Evolutionary conservation across 164 flowering plant species (phyloP), one percentile per base, ranked within the genome.

Genomic region (Akebia trifoliata): DNA sequence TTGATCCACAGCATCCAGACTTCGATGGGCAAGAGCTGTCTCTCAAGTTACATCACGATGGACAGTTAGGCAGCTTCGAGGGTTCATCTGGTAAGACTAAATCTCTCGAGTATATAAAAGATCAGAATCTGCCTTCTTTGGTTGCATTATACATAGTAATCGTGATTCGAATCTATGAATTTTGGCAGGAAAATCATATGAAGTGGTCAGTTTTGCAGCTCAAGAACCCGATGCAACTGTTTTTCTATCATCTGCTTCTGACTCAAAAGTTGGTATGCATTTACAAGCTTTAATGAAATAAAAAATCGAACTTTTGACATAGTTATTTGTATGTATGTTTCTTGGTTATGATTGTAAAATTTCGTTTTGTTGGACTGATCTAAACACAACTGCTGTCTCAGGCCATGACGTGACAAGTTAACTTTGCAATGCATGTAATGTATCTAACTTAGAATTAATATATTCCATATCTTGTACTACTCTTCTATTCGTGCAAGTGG

Each of bases 161-260:
- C n/a, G 29, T 31, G 18, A 5, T 17, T 4, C 43, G 20, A 14
- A 2, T 24, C 53, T 44, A 30, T 37, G 25, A 25, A 11, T 31
- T 28, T 22, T 72, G 38, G 56, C 76, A 90, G 97, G 97, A 36
- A 80, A 79, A 56, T 63, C 64, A 38, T 85, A 80, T 66, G 81
- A 78, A 20, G 31, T 90, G 39, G 81, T 81, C 49, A 83, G 79
- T 62, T 74, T 38, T 69, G 69, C 72, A 17, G 47, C 78, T 69
- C 76, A 76, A 39, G 78, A 76, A 25, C 72, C 80, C 17, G 81
- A 81, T 58, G 83, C 85, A 17, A 73, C 75, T 0, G 88, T 90
- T 24, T 76, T 90, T 56, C 21, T 74, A 29, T 50, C 88, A 10
- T 78, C 84, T 54, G 54, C 67, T 36, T 74, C 84, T 21, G 79